Evolutionary conservation across 2,329 filamentous ascomycete genomes (phyloP), one percentile per base, ranked within the genome.

Genomic region (Beauveria asiatica): DNA sequence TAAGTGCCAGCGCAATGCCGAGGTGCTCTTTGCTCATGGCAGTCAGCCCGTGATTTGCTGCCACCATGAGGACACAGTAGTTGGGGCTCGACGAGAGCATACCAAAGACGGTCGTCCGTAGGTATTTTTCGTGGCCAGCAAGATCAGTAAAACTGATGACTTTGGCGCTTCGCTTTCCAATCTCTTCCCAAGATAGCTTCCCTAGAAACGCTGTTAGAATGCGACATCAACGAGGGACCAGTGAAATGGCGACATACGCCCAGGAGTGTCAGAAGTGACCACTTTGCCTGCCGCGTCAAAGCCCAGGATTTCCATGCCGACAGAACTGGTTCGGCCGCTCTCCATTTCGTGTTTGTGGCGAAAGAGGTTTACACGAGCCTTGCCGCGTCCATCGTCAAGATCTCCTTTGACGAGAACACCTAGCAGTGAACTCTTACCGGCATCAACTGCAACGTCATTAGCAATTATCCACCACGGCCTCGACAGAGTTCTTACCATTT

Each of bases 11-110:
- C 0, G 94, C 93, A 64, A 99, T 96, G 17, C 94, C 94, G 4
- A 99, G 78, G 73, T 99, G 94, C 77, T 99, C 94, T 80, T 95
- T 96, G 74, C 90, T 96, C 94, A 97, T 99, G 21, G 94, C 94
- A 51, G 97, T 90, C 50, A 99, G 79, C 3, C 94, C 94, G 70
- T 99, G 97, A 69, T 99, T 99, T 19, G 94, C 94, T 13, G 94
- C 94, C 0, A 99, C 94, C 94, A 99, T 99, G 52, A 99, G 83
- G 30, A 99, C 76, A 71, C 94, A 97, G 77, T 97, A 99, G 70
- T 97, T 96, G 0, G 94, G 94, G 76, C 92, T 95, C 74, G 90
- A 95, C 59, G 91, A 96, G 25, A 99, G 78, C 66, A 99, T 81
- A 2, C 94, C 94, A 70, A 99, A 99, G 27, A 99, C 93, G 0